phyloP scores from a whole-genome alignment of 2,329 filamentous ascomycete species.

The Microthyrium microscopicum region DNA sequence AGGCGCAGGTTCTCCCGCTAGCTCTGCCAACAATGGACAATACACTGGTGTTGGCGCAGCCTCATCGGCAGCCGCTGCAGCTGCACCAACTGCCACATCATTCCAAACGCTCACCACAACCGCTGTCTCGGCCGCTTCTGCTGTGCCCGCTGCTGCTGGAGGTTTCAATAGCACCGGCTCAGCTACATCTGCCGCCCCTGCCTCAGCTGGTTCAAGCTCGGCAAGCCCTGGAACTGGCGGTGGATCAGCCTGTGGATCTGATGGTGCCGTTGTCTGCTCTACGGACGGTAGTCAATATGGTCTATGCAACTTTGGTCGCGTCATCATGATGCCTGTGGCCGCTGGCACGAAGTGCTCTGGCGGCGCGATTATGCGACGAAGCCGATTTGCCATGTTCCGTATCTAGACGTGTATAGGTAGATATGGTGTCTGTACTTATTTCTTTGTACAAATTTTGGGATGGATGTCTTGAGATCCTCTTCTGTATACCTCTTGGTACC shows the following conservation, averaged over 20 bases:
- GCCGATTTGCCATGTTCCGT: too few relatives aligned
- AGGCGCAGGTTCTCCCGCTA: background rate
- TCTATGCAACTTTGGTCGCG: slow-evolving; percentile 5
- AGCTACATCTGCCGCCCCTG: background rate
- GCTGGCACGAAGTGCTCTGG: slow-evolving; percentile 4
- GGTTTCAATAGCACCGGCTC: background rate
- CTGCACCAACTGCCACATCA: background rate
- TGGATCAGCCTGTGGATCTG: slow-evolving; percentile 2
- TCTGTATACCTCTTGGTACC: too few relatives aligned
- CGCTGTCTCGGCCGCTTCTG: background rate
- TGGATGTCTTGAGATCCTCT: too few relatives aligned
- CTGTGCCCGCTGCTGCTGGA: background rate
- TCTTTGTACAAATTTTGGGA: too few relatives aligned
- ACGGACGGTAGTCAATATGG: slow-evolving; percentile 5
- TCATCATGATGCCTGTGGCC: slow-evolving; percentile 1
- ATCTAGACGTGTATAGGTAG: too few relatives aligned
- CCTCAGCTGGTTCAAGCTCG: background rate
- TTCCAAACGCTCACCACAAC: background rate
- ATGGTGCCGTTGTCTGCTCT: slow-evolving; percentile 6
- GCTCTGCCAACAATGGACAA: too few relatives aligned
- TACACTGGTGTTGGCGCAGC: too few relatives aligned
- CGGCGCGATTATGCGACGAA: background rate
- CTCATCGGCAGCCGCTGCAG: background rate
- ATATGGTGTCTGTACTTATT: too few relatives aligned
- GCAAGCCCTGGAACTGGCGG: background rate